Base-by-base conservation (phyloP, 495 filamentous ascomycete genomes). In the Tuber brumale region DNA sequence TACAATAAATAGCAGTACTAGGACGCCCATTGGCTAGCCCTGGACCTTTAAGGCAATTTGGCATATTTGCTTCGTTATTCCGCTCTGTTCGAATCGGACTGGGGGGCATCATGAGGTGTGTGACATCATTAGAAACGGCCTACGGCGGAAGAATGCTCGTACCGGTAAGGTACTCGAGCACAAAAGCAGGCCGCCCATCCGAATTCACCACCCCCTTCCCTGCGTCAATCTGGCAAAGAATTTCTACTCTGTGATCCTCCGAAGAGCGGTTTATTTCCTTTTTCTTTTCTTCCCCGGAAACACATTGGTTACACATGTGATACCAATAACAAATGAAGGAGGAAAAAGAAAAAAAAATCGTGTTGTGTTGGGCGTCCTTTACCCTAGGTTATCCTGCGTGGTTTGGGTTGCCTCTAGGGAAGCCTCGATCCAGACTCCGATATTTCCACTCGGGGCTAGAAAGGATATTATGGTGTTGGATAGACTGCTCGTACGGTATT, bases 371-470 rank as follows among this genome's bases (percentile, higher is more conserved):
- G 31, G 57, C 27, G 57, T 8, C 57, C 14, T 14, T 66, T 66
- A n/a, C n/a, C n/a, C n/a, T n/a, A 4, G 57, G 31, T 3, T 35
- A 5, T 66, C n/a, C 31, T 66, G 14, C 31, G 27, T 66, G 27
- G 57, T 31, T 19, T 3, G 31, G 57, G 57, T 66, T 35, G 27
- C 14, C 57, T 66, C 57, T 35, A 12, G 3, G 27, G 51, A 61
- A 31, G 16, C 51, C 51, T 31, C 51, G 51, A 61, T 31, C 51
- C 51, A 61, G 27, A 35, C 6, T 66, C 57, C 27, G 27, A 66
- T 31, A 35, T 66, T 66, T 66, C 57, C 57, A 66, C 57, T 66
- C 57, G 57, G 57, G 57, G 57, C 31, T 35, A 66, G 35, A 66
- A 35, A 7, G 57, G 31, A 35, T 66, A 31, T 66, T 14, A 66